Conservation (phyloP, 441 rosid species). For the Corymbia citriodora region DNA sequence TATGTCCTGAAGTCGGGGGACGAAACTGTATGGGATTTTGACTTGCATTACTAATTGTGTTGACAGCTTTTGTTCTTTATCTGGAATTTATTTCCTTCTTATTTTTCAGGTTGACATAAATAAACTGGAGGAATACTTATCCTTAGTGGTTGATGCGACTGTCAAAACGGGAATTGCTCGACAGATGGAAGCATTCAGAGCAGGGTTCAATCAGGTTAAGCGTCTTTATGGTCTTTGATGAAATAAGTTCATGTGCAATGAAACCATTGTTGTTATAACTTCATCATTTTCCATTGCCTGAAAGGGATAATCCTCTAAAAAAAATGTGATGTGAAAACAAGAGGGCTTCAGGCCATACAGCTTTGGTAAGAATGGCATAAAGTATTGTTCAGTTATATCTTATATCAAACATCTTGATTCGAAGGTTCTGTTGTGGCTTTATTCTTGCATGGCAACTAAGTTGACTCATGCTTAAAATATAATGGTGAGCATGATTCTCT, state of each 20-base stretch:
- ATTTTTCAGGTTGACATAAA: conserved; percentile 59
- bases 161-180: conserved; percentile 75
- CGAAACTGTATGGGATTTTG: conserved; percentile 47
- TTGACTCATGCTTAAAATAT: not conserved
- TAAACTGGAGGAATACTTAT: conserved; percentile 85
- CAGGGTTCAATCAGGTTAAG: conserved; percentile 93
- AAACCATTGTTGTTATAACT: not conserved
- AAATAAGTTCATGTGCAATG: not conserved
- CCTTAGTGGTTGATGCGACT: conserved; percentile 87
- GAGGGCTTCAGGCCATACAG: not conserved
- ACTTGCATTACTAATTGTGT: not conserved
- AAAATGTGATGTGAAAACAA: not conserved
- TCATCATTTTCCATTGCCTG: not conserved
- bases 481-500: not conserved
- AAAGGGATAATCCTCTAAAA: not conserved
- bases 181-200: conserved; percentile 92
- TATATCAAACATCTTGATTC: not conserved
- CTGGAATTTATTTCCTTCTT: not conserved
- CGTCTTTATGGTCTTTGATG: not conserved
- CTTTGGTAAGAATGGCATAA: not conserved
- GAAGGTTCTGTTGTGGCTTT: not conserved
- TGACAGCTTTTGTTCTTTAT: not conserved
- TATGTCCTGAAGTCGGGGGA: conserved; percentile 75
- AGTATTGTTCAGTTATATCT: not conserved
- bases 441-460: not conserved